Percentiles rank a stretch among this genome's conserved stretches.
These are phyloP conservation scores for Cytospora leucostoma DNA, from an alignment of 2,329 filamentous ascomycete species.

Conservation along the genomic window DNA sequence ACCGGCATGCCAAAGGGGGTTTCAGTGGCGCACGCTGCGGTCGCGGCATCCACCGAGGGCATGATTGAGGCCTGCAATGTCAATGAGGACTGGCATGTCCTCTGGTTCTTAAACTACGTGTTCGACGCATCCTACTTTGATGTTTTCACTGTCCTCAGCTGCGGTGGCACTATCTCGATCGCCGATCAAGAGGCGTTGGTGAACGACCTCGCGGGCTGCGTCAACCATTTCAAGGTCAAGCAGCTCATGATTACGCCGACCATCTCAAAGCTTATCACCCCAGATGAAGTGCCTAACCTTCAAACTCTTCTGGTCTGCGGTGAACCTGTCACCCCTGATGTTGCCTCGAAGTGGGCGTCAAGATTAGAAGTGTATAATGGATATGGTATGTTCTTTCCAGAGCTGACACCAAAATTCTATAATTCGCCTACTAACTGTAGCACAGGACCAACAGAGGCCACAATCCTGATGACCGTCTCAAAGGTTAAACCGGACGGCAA, in stretches of 20 bases:
- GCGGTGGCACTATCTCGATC: conserved; percentile 6
- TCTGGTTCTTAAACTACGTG: conserved; percentile 10
- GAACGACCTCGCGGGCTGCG: background rate
- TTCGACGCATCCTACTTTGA: conserved; percentile 11
- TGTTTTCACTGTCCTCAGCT: conserved; percentile 4
- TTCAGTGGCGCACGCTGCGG: conserved; percentile 32
- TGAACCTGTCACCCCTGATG: conserved; percentile 3
- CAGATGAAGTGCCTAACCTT: conserved; percentile 9
- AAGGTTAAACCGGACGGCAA: background rate
- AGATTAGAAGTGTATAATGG: background rate
- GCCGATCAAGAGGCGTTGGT: background rate
- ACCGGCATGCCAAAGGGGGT: conserved; percentile 40
- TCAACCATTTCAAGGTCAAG: conserved; percentile 8
- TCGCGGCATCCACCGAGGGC: conserved; percentile 5
- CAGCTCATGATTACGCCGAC: conserved; percentile 12
- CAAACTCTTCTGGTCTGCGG: conserved; percentile 6
- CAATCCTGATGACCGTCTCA: background rate
- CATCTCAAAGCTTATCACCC: conserved; percentile 3
- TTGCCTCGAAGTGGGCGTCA: conserved; percentile 1
- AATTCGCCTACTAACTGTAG: background rate
- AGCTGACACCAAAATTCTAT: too few species aligned
- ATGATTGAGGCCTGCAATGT: conserved; percentile 8
- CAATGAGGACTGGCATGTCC: conserved; percentile 1
- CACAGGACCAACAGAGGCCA: background rate
- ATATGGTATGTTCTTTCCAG: background rate